Conservation (phyloP, 2,329 filamentous ascomycete genomes). For the Trichoderma guizhouense region DNA sequence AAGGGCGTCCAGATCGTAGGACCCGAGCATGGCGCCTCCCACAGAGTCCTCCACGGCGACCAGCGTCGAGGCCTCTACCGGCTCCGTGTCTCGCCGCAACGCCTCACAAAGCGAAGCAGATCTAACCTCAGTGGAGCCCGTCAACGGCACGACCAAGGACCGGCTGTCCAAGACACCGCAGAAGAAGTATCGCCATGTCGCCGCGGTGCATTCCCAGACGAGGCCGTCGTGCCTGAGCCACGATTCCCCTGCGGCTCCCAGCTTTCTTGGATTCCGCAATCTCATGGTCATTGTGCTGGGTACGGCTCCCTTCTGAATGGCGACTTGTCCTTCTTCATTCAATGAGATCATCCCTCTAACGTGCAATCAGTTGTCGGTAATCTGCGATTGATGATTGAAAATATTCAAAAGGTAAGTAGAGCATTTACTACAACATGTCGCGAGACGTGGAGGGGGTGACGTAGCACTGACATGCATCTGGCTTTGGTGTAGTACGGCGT, state of each 20-base stretch:
- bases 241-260: slow-evolving; percentile 70
- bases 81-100: slow-evolving; percentile 27
- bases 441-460: not conserved
- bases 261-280: slow-evolving; percentile 91
- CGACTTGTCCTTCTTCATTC: not conserved
- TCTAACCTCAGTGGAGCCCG: slow-evolving; percentile 28
- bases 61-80: slow-evolving; percentile 32
- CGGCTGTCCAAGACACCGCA: slow-evolving; percentile 24
- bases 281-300: slow-evolving; percentile 91
- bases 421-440: not conserved
- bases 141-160: slow-evolving; percentile 25
- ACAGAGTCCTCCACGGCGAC: slow-evolving; percentile 44
- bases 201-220: slow-evolving; percentile 72
- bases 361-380: slow-evolving; percentile 74
- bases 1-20: not conserved
- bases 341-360: slow-evolving; percentile 21
- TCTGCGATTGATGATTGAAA: slow-evolving; percentile 90
- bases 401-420: slow-evolving; percentile 75
- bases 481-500: slow-evolving; percentile 71
- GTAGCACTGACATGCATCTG: slow-evolving; percentile 5
- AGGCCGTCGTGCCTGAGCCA: slow-evolving; percentile 81
- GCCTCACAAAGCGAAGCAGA: slow-evolving; percentile 22
- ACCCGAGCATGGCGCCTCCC: slow-evolving; percentile 13
- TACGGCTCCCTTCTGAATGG: slow-evolving; percentile 41
- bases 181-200: slow-evolving; percentile 86